Base-by-base conservation (phyloP, 768 basidiomycete genomes). In the Filobasidium floriforme region DNA sequence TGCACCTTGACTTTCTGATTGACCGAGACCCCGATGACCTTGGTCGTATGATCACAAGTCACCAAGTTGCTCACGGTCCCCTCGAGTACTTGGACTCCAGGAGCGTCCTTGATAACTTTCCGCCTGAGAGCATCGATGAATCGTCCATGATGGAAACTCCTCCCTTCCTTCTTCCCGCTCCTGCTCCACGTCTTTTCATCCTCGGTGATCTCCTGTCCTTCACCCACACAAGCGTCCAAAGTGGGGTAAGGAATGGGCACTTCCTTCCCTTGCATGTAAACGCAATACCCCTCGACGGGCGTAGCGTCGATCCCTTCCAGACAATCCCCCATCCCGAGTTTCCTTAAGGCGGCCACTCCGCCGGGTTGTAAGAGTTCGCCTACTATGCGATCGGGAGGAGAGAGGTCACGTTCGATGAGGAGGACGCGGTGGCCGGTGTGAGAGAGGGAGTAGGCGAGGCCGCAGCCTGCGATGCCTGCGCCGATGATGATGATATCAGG, bases 291-390 rank as follows among this genome's bases (percentile, higher is more conserved):
- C 62, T 87, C 81, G 15, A 85, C 88, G 0, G 85, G 85, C 37
- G 92, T 82, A 0, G 92, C 87, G 77, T 90, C 93, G 65, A 98
- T 93, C n/a, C 84, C 87, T 28, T 97, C 89, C 54, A 96, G 78
- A 62, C 86, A 87, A 7, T 80, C 80, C 59, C 84, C 85, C 70
- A 99, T 77, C 0, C 91, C 93, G n/a, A 99, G 84, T 43, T 84
- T 79, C 65, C 84, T 80, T 54, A 99, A 80, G 0, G 91, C 86
- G 14, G 82, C 81, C 26, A 92, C 86, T 0, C 96, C 96, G 1
- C 88, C 92, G 1, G 96, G 96, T 74, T 99, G 96, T 26, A 99
- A 81, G 0, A 98, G 85, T 77, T 99, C 96, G 28, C 96, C 96
- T 41, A 98, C 96, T 70, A 99, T 98, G 19, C 96, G 85, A 82